Percentiles rank a stretch among this genome's conserved stretches.
phyloP scores from a whole-genome alignment of 1,284 basidiomycete genomes.

The Malassezia globosa region DNA sequence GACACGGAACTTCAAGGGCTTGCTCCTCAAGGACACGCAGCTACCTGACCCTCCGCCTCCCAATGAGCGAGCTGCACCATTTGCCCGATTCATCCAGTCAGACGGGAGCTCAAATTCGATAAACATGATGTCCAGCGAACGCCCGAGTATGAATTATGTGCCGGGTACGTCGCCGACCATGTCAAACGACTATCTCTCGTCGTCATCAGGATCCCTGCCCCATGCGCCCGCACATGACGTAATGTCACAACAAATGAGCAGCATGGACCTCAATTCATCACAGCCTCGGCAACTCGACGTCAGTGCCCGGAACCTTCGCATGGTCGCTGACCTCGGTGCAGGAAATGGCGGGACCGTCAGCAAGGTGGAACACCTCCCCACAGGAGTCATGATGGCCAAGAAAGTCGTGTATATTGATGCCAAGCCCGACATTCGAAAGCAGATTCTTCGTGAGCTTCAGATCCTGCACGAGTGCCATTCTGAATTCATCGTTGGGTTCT shows the following conservation, averaged over 20 bases:
- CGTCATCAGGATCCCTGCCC: not conserved
- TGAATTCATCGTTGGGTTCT: constrained; percentile 86
- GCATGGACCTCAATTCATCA: constrained; percentile 28
- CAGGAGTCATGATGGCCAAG: constrained; percentile 41
- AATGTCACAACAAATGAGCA: constrained; percentile 18
- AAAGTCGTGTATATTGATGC: constrained; percentile 85
- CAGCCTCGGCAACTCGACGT: constrained; percentile 47
- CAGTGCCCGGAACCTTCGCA: constrained; percentile 51
- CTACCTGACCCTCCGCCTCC: not conserved
- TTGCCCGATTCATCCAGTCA: constrained; percentile 1
- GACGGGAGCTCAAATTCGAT: not conserved
- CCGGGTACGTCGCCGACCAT: not conserved
- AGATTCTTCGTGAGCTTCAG: constrained; percentile 90
- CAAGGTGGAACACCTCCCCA: constrained; percentile 53
- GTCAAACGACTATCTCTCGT: not conserved
- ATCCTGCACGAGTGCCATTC: constrained; percentile 97
- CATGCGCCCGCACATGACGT: constrained; percentile 8
- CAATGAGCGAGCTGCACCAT: constrained; percentile 4
- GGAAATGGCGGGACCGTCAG: constrained; percentile 97
- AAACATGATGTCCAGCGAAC: not conserved
- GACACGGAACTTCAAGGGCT: constrained; percentile 46
- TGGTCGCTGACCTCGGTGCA: constrained; percentile 76
- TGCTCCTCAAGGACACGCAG: constrained; percentile 23
- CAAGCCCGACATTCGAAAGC: constrained; percentile 90
- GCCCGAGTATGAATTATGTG: not conserved